Evolutionary conservation across 2,329 filamentous ascomycete genomes (phyloP).

Genomic region (Pseudogymnoascus sp.): DNA sequence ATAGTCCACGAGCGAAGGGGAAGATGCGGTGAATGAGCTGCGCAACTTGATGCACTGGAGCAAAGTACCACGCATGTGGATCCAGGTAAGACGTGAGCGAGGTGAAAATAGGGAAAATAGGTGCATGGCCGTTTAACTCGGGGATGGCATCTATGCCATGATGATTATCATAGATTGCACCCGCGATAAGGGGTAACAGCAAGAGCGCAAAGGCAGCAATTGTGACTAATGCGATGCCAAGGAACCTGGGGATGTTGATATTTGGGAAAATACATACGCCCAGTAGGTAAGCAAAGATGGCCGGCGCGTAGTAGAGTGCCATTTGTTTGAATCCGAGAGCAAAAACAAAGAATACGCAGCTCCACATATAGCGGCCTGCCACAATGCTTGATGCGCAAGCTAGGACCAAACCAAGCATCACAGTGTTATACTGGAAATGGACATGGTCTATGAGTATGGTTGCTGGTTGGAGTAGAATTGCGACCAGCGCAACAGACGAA

Average conservation of each 20-base stretch:
- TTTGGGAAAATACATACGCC: slow-evolving; percentile 75
- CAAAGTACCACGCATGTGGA: slow-evolving; percentile 61
- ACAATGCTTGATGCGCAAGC: slow-evolving; percentile 84
- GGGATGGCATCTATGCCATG: slow-evolving; percentile 51
- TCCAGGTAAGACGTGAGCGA: slow-evolving; percentile 52
- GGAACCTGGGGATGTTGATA: slow-evolving; percentile 57
- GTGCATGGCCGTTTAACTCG: slow-evolving; percentile 49
- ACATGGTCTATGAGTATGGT: slow-evolving; percentile 91
- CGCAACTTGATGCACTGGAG: slow-evolving; percentile 65
- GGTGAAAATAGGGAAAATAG: slow-evolving; percentile 53
- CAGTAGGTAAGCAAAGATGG: slow-evolving; percentile 83
- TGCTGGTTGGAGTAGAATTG: slow-evolving; percentile 84
- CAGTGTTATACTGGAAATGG: slow-evolving; percentile 96
- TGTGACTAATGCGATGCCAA: slow-evolving; percentile 69
- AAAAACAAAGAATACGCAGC: slow-evolving; percentile 85
- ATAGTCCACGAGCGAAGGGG: slow-evolving; percentile 88
- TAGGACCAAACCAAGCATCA: slow-evolving; percentile 89
- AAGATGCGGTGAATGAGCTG: slow-evolving; percentile 91
- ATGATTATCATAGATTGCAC: slow-evolving; percentile 59
- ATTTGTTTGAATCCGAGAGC: slow-evolving; percentile 99
- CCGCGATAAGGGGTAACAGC: slow-evolving; percentile 65
- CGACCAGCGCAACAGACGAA: slow-evolving; percentile 73
- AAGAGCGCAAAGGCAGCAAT: slow-evolving; percentile 64
- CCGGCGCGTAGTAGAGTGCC: slow-evolving; percentile 94
- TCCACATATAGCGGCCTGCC: slow-evolving; percentile 77